phyloP scores from a whole-genome alignment of 208 protist species.

The Acanthamoeba royreba region DNA sequence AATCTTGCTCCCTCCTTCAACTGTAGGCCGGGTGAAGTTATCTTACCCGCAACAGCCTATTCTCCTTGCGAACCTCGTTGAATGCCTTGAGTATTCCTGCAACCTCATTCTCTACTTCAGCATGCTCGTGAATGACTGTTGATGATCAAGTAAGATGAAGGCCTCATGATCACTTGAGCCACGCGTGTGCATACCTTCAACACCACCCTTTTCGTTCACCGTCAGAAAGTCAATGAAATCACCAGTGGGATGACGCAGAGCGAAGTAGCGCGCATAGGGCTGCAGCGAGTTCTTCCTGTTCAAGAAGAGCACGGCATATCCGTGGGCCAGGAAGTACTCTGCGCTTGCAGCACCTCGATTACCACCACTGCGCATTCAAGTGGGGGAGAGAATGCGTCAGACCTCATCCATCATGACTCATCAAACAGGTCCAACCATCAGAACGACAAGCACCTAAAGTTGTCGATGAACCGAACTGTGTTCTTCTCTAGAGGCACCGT shows the following conservation, averaged over 20 bases:
- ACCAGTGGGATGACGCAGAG: not conserved
- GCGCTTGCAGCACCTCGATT: slow-evolving; percentile 53
- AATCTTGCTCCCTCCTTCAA: too few relatives aligned
- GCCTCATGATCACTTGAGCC: not conserved
- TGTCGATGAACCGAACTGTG: slow-evolving; percentile 67
- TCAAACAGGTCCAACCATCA: not conserved
- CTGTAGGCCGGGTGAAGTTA: not conserved
- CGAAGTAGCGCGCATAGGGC: slow-evolving; percentile 59
- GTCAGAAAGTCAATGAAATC: slow-evolving; percentile 1
- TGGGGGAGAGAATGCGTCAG: not conserved
- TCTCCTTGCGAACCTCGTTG: not conserved
- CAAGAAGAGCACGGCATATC: slow-evolving; percentile 63
- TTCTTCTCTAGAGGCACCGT: slow-evolving; percentile 56
- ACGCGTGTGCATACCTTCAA: not conserved
- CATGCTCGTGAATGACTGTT: not conserved
- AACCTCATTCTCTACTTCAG: not conserved
- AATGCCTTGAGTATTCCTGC: not conserved
- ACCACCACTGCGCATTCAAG: slow-evolving; percentile 35
- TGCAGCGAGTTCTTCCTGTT: slow-evolving; percentile 59
- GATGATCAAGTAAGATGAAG: not conserved
- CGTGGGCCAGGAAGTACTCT: slow-evolving; percentile 58
- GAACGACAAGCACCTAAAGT: slow-evolving; percentile 34
- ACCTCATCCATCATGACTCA: too few relatives aligned
- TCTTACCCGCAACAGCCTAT: not conserved
- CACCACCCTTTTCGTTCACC: not conserved